Percentiles rank a stretch among this genome's conserved stretches.
Conservation (phyloP, 2,329 filamentous ascomycete species). For the Daldinia sp. region DNA sequence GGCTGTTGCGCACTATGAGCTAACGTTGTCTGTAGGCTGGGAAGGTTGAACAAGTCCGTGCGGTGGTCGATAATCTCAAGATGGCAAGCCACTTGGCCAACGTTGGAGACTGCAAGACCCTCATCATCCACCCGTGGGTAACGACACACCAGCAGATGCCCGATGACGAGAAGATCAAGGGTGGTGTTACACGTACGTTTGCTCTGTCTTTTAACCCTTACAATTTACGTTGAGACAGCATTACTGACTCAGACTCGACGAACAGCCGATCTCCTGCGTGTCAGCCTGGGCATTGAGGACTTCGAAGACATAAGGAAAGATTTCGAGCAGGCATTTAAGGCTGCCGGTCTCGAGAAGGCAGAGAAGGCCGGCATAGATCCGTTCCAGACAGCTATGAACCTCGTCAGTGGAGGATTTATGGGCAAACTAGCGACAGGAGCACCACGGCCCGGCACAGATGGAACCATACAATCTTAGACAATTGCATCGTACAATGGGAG, state of each 20-base stretch:
- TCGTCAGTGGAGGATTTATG: conserved; percentile 46
- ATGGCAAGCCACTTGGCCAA: conserved; percentile 78
- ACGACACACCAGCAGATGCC: conserved; percentile 76
- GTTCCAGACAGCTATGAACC: conserved; percentile 43
- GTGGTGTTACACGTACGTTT: conserved; percentile 64
- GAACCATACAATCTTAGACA: conserved; percentile 39
- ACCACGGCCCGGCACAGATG: conserved; percentile 45
- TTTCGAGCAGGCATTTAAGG: conserved; percentile 72
- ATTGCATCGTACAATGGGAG: background rate
- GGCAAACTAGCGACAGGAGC: conserved; percentile 44
- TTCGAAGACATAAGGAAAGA: conserved; percentile 77
- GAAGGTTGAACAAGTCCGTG: conserved; percentile 47
- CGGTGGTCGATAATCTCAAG: conserved; percentile 77
- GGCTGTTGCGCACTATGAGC: conserved; percentile 51
- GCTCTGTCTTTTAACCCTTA: conserved; percentile 3
- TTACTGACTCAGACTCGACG: conserved; percentile 13
- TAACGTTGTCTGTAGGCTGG: conserved; percentile 57
- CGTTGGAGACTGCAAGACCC: conserved; percentile 76
- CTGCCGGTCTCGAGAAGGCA: conserved; percentile 45
- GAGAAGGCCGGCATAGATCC: conserved; percentile 41
- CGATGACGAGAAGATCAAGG: conserved; percentile 70
- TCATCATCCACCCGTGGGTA: conserved; percentile 76
- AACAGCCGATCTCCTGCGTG: conserved; percentile 67
- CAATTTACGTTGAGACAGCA: background rate
- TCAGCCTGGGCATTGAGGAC: conserved; percentile 75